phyloP scores from a whole-genome alignment of 1,139 yeast genomes.

The Saccharomyces pastorianus region DNA sequence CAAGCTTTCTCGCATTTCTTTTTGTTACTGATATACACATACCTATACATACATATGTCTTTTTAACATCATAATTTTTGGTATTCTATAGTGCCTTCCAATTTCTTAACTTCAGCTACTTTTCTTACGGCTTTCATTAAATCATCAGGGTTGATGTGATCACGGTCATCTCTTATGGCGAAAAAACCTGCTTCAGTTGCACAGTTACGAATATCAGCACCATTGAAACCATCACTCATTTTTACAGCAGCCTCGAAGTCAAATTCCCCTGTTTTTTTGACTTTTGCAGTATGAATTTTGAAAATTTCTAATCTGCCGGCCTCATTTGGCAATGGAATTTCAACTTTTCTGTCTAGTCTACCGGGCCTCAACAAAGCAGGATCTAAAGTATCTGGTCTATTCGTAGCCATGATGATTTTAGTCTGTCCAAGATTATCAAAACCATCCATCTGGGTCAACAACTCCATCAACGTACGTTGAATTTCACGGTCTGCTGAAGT shows the following conservation, averaged over 20 bases:
- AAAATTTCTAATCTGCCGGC: conserved; percentile 91
- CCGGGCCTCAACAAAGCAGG: conserved; percentile 99
- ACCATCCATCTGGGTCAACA: conserved; percentile 97
- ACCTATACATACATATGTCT: conserved; percentile 1
- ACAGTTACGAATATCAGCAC: conserved; percentile 97
- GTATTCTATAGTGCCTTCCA: conserved; percentile 92
- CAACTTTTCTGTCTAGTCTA: conserved; percentile 93
- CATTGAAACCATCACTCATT: conserved; percentile 98
- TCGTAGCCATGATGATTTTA: conserved; percentile 97
- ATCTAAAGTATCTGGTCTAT: conserved; percentile 95
- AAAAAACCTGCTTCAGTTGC: conserved; percentile 98
- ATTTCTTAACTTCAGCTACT: conserved; percentile 92
- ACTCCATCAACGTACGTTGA: conserved; percentile 97
- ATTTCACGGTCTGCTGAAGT: conserved; percentile 98
- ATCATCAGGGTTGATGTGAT: conserved; percentile 86
- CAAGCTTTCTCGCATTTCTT: background rate
- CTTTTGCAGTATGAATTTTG: conserved; percentile 84
- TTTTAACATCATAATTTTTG: conserved; percentile 57
- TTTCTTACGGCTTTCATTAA: conserved; percentile 96
- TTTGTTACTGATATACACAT: background rate
- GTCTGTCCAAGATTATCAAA: conserved; percentile 96
- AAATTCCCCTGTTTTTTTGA: conserved; percentile 88
- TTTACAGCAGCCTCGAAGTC: conserved; percentile 96
- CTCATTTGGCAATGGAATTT: conserved; percentile 93
- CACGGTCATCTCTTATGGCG: conserved; percentile 96